Evolutionary conservation across 441 rosid species (phyloP), one percentile per base, ranked within the genome.

Genomic region (Corymbia citriodora): DNA sequence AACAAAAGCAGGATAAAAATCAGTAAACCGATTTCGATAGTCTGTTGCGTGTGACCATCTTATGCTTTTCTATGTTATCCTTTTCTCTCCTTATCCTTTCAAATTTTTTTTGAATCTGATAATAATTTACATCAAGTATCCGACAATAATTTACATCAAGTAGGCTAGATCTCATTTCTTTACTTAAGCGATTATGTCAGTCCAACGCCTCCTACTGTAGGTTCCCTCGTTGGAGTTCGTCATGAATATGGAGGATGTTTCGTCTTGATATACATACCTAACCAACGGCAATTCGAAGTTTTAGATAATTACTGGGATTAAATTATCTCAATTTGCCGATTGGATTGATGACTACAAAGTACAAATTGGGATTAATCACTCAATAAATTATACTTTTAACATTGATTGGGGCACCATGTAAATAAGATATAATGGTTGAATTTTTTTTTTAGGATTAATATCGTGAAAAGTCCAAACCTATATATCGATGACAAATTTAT

Each of bases 401-500:
- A 4, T 6, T 36, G 82, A 72, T 72, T 72, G 82, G 82, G 27
- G 23, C 9, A 2, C 82, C 14, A 72, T 2, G 49, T 36, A 36
- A 72, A 72, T 72, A 65, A 65, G 0, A n/a, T 65, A 0, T 65
- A n/a, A 7, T 14, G 8, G 72, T 15, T 2, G 16, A 65, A 29
- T 4, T 29, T 29, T 63, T 63, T 0, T 27, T 65, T 6, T 9
- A 23, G 63, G 13, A 2, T 57, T 0, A 57, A 57, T 57, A 57
- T 2, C 13, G 3, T 0, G 1, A 4, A 57, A 57, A 57, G 6
- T 2, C 3, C 1, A 57, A 57, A 57, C 25, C 25, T 0, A 13
- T 57, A 57, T 57, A 57, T 2, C 0, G 0, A 0, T 57, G 6
- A 57, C 1, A 4, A 1, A 23, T 57, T 21, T 57, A 10, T 23